Conservation (phyloP, 2,329 filamentous ascomycete genomes). For the Sporothrix brasiliensis region DNA sequence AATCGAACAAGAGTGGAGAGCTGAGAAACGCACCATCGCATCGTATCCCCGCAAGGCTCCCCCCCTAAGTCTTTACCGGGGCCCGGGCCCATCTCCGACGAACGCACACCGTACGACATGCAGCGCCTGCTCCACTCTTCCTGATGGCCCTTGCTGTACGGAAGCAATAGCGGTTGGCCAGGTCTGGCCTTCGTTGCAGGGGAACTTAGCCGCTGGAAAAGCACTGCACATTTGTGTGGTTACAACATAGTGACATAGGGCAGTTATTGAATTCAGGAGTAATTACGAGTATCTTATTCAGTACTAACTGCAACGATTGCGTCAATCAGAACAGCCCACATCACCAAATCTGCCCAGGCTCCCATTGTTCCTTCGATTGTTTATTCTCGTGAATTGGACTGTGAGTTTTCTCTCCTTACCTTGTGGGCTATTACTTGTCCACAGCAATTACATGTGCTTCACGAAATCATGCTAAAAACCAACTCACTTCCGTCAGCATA, state of each 20-base stretch:
- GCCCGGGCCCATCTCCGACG: constrained; percentile 3
- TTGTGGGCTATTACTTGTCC: too few species aligned
- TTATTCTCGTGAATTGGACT: not conserved
- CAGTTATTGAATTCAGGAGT: too few species aligned
- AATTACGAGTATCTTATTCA: too few species aligned
- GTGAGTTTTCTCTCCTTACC: not conserved
- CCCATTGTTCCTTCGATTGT: not conserved
- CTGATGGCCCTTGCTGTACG: too few species aligned
- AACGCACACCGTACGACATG: too few species aligned
- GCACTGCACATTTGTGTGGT: too few species aligned
- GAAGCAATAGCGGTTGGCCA: too few species aligned
- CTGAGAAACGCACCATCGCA: not conserved
- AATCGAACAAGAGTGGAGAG: not conserved
- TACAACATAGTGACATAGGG: too few species aligned
- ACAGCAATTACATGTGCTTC: not conserved
- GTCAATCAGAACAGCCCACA: constrained; percentile 9
- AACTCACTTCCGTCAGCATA: not conserved
- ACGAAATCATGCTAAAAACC: not conserved
- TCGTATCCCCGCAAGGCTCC: not conserved
- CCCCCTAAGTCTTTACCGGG: not conserved
- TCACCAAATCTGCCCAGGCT: not conserved
- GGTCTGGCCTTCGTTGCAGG: too few species aligned
- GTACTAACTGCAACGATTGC: too few species aligned
- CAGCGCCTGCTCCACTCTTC: too few species aligned
- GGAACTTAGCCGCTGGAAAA: too few species aligned